Percentiles rank a stretch among this genome's conserved stretches.
These are phyloP conservation scores for Chamaenerion angustifolium DNA, from an alignment of 345 rosid genomes.

Conservation along the genomic window DNA sequence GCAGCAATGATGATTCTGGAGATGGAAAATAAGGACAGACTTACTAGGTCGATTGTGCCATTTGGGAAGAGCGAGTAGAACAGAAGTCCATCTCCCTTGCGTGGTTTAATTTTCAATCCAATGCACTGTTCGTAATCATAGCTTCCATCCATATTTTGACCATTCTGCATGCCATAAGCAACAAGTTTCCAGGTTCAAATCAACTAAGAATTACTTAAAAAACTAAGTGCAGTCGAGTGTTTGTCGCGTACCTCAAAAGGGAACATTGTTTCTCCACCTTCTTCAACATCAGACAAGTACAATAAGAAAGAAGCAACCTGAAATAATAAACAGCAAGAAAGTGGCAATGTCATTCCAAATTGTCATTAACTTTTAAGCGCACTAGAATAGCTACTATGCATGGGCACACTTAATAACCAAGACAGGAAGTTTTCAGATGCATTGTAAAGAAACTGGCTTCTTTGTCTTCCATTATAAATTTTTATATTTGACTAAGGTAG, in stretches of 20 bases:
- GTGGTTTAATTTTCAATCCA: constrained; percentile 54
- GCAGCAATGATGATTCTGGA: neutral
- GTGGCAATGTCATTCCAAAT: no score
- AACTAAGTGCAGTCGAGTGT: no score
- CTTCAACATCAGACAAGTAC: constrained; percentile 49
- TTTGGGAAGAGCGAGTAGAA: constrained; percentile 52
- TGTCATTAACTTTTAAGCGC: no score
- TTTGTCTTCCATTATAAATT: no score
- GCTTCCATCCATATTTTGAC: constrained; percentile 20
- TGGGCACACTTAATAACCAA: no score
- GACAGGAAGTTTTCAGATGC: no score
- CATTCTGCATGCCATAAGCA: constrained; percentile 25
- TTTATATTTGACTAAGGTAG: no score
- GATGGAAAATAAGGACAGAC: constrained; percentile 3
- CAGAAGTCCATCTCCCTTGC: constrained; percentile 48
- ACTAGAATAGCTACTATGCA: no score
- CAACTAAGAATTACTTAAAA: no score
- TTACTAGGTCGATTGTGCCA: constrained; percentile 40
- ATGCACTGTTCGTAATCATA: constrained; percentile 33
- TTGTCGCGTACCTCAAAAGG: constrained; percentile 43
- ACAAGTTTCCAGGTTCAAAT: no score
- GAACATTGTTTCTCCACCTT: constrained; percentile 65
- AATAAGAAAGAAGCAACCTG: constrained; percentile 54
- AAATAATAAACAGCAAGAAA: neutral
- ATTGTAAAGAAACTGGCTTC: no score